Conservation (phyloP, 441 rosid species). For the Mallotus repandus region DNA sequence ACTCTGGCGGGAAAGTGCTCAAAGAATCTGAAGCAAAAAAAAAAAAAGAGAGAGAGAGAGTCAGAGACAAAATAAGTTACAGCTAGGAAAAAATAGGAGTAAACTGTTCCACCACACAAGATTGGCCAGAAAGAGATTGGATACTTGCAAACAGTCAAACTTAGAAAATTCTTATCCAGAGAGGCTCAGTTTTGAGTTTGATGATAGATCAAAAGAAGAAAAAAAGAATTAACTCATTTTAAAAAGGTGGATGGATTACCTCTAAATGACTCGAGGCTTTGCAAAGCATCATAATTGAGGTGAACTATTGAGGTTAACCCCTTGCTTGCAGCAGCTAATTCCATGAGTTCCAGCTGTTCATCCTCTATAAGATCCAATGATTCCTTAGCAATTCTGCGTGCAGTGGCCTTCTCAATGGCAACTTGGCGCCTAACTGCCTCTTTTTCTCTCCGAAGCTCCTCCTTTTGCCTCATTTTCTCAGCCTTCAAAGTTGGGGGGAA, state of each 20-base stretch:
- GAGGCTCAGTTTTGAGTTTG: background rate
- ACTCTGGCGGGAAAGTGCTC: slow-evolving; percentile 67
- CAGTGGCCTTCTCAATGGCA: slow-evolving; percentile 96
- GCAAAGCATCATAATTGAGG: slow-evolving; percentile 83
- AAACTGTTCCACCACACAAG: too few relatives aligned
- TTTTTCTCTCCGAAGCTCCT: slow-evolving; percentile 80
- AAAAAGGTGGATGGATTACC: slow-evolving; percentile 38
- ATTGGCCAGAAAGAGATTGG: background rate
- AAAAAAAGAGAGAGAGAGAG: too few relatives aligned
- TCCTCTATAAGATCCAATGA: slow-evolving; percentile 98
- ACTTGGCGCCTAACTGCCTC: slow-evolving; percentile 81
- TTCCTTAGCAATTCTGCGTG: slow-evolving; percentile 96
- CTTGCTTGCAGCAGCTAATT: slow-evolving; percentile 87
- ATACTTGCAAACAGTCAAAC: background rate
- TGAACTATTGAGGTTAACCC: slow-evolving; percentile 70
- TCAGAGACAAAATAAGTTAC: background rate
- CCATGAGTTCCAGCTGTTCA: slow-evolving; percentile 98
- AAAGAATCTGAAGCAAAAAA: slow-evolving; percentile 53
- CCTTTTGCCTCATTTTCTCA: slow-evolving; percentile 86
- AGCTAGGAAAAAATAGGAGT: too few relatives aligned
- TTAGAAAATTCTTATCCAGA: background rate
- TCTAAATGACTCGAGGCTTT: slow-evolving; percentile 80
- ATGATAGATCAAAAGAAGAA: background rate
- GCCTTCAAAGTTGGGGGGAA: slow-evolving; percentile 51
- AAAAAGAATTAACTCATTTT: background rate